Percentiles rank a stretch among this genome's conserved stretches.
Evolutionary conservation across 768 basidiomycete species (phyloP).

Genomic region (Neoboletus brunneissimus): DNA sequence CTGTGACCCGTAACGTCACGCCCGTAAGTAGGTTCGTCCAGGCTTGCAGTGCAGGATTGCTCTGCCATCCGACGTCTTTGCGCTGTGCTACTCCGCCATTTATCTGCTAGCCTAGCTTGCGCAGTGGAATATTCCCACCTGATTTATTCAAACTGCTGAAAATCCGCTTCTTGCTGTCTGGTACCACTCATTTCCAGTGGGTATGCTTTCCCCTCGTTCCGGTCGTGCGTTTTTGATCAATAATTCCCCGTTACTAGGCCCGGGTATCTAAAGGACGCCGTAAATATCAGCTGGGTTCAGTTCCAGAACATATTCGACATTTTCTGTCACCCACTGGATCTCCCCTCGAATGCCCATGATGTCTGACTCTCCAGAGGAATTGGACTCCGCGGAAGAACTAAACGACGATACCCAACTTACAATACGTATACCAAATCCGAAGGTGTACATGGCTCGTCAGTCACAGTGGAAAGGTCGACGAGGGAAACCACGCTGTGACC

Average conservation of each 20-base stretch:
- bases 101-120: slow-evolving; percentile 5
- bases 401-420: slow-evolving; percentile 54
- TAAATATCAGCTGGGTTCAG: slow-evolving; percentile 7
- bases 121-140: slow-evolving; percentile 5
- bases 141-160: slow-evolving; percentile 14
- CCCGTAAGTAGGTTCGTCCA: slow-evolving; percentile 36
- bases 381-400: slow-evolving; percentile 38
- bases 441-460: slow-evolving; percentile 64
- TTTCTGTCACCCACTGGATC: slow-evolving; percentile 14
- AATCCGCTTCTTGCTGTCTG: slow-evolving; percentile 3
- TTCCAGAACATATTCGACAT: slow-evolving; percentile 11
- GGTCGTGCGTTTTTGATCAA: slow-evolving; percentile 5
- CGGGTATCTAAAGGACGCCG: not conserved
- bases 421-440: slow-evolving; percentile 66
- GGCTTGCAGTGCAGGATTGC: slow-evolving; percentile 26
- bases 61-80: slow-evolving; percentile 25
- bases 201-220: slow-evolving; percentile 10
- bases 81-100: slow-evolving; percentile 7
- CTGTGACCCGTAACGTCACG: slow-evolving; percentile 38
- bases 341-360: slow-evolving; percentile 19
- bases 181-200: slow-evolving; percentile 12
- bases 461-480: slow-evolving; percentile 74
- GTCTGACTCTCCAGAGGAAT: slow-evolving; percentile 39
- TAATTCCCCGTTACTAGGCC: slow-evolving; percentile 8
- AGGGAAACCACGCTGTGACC: slow-evolving; percentile 73